Percentiles rank a stretch among this genome's conserved stretches.
These are phyloP conservation scores for Neurospora sp. DNA, from an alignment of 495 filamentous ascomycete genomes.

Conservation along the genomic window DNA sequence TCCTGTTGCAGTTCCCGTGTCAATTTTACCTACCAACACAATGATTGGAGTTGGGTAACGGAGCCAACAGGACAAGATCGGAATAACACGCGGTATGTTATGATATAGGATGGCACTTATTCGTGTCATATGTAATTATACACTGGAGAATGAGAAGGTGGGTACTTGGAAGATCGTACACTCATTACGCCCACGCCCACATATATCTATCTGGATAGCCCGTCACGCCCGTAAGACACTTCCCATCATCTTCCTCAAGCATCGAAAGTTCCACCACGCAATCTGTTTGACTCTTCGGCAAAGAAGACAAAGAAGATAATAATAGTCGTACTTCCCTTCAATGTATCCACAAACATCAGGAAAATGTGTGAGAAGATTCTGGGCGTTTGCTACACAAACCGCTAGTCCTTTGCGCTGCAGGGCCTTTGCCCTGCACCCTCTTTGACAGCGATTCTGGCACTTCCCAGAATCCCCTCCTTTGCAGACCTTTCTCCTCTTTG, in stretches of 20 bases:
- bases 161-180: background rate
- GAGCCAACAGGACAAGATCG: background rate
- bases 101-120: background rate
- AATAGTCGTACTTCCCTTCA: background rate
- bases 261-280: background rate
- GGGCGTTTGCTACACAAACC: too few relatives aligned
- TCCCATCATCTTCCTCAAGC: background rate
- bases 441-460: too few relatives aligned
- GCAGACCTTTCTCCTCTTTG: too few relatives aligned
- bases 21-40: background rate
- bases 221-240: background rate
- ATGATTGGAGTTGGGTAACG: background rate
- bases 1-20: background rate
- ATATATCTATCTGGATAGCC: background rate
- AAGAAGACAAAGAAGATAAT: background rate
- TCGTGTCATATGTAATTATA: background rate
- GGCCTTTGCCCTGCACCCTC: too few relatives aligned
- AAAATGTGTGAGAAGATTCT: too few relatives aligned
- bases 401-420: too few relatives aligned
- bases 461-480: too few relatives aligned
- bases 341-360: background rate
- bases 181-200: background rate
- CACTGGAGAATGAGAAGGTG: background rate
- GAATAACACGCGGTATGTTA: background rate
- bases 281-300: background rate